Evolutionary conservation across 345 rosid genomes (phyloP), one percentile per base, ranked within the genome.

Genomic region (Eucalyptus microcorys): DNA sequence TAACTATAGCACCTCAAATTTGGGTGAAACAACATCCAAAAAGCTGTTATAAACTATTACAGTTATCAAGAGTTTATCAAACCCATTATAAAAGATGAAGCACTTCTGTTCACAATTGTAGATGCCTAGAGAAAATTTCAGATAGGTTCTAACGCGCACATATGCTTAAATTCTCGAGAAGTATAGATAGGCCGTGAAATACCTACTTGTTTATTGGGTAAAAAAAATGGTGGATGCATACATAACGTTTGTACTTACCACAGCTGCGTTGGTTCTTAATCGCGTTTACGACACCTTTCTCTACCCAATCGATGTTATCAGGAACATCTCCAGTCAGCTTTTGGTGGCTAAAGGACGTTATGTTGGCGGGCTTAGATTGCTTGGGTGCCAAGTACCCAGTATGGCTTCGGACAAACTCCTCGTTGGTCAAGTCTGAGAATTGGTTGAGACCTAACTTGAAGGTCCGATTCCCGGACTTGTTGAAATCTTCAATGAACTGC

Each of bases 381-480:
- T 13, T 85, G 61, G 61, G 61, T 55, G 61, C 61, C 61, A 55
- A 24, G 86, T 85, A 89, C 19, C 90, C 89, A 9, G 61, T 55
- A 22, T 55, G 49, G 85, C 89, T 19, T 86, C 61, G 26, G 55
- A 57, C 52, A 59, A 93, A 91, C 87, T 91, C 93, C 57, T 91
- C 87, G 34, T 89, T 90, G 32, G 93, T 93, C 43, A 50, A 86
- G 55, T 94, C 94, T 1, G 92, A 91, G 86, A 94, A 93, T 52
- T 61, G 86, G 30, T 92, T 94, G 61, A 94, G 14, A 47, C 92
- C 61, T 24, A 94, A 87, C 90, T 89, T 88, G 90, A 93, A 94
- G 32, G 91, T 40, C 32, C 52, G 71, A 5, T 88, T 43, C 24
- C 87, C 88, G 2, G 55, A 89, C 10, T 86, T 61, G 79, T 93